Conservation (phyloP, 2,329 filamentous ascomycete species). For the Fusarium sp. region DNA sequence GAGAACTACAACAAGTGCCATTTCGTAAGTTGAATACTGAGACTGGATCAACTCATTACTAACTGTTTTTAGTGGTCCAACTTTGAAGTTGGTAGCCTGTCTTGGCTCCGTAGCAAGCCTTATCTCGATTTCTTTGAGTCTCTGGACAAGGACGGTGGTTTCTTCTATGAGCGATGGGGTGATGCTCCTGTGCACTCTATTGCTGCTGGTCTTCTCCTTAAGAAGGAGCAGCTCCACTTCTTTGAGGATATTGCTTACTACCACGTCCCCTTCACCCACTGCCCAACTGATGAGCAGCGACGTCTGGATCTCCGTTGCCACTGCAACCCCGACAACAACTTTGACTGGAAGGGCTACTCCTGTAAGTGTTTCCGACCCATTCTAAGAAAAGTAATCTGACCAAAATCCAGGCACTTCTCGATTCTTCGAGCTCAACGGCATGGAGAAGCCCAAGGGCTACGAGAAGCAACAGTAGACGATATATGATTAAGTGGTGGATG, state of each 20-base stretch:
- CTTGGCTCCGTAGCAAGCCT: conserved; percentile 90
- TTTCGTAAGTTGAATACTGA: conserved; percentile 73
- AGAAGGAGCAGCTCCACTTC: conserved; percentile 96
- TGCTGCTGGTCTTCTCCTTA: conserved; percentile 85
- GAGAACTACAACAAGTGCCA: conserved; percentile 97
- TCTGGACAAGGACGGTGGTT: conserved; percentile 91
- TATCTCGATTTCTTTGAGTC: conserved; percentile 93
- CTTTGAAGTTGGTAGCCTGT: conserved; percentile 94
- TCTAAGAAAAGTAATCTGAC: conserved; percentile 20
- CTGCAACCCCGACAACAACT: conserved; percentile 96
- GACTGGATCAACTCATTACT: not conserved
- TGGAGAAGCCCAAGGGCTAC: conserved; percentile 88
- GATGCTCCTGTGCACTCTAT: conserved; percentile 99
- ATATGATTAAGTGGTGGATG: conserved; percentile 2
- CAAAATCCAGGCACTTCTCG: conserved; percentile 70
- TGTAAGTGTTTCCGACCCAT: conserved; percentile 69
- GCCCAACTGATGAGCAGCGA: conserved; percentile 88
- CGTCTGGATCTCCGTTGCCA: conserved; percentile 89
- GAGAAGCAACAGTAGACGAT: conserved; percentile 72
- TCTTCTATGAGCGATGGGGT: conserved; percentile 99
- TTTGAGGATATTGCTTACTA: conserved; percentile 99
- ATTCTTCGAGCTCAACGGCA: conserved; percentile 85
- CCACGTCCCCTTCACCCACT: conserved; percentile 98
- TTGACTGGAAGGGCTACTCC: conserved; percentile 99
- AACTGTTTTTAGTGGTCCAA: conserved; percentile 85